Conservation (phyloP, 805 yeast species). For the Zygoascus biomembranicola region DNA sequence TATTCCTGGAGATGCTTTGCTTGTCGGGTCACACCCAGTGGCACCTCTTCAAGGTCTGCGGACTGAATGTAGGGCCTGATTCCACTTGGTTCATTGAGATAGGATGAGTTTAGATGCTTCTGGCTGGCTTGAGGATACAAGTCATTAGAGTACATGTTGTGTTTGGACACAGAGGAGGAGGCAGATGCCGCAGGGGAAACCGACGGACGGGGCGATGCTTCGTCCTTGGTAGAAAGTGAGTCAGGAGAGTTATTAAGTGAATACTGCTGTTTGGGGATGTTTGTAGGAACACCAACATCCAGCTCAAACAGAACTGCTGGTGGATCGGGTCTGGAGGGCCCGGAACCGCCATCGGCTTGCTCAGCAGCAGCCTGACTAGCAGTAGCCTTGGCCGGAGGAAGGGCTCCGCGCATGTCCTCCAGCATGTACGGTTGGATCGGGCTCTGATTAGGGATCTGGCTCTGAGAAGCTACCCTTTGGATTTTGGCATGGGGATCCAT, state of each 20-base stretch:
- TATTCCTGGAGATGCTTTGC: conserved; percentile 63
- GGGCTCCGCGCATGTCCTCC: conserved; percentile 31
- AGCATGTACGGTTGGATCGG: conserved; percentile 75
- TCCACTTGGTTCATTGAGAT: conserved; percentile 8
- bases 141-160: neutral
- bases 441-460: conserved; percentile 45
- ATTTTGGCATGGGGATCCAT: conserved; percentile 35
- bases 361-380: neutral
- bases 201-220: neutral
- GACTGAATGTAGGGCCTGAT: conserved; percentile 39
- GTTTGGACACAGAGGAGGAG: neutral
- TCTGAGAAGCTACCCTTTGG: conserved; percentile 24
- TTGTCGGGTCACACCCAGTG: conserved; percentile 87
- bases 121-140: neutral
- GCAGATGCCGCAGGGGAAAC: neutral
- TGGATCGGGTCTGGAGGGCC: neutral
- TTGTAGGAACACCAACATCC: conserved; percentile 1
- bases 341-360: neutral
- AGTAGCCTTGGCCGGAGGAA: neutral
- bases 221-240: neutral
- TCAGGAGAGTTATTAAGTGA: neutral
- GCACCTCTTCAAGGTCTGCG: conserved; percentile 95
- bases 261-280: neutral
- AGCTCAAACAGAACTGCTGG: neutral
- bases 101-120: conserved; percentile 5